These are phyloP conservation scores for Fusarium caatingaense DNA, from an alignment of 2,329 filamentous ascomycete species.

Conservation along the genomic window DNA sequence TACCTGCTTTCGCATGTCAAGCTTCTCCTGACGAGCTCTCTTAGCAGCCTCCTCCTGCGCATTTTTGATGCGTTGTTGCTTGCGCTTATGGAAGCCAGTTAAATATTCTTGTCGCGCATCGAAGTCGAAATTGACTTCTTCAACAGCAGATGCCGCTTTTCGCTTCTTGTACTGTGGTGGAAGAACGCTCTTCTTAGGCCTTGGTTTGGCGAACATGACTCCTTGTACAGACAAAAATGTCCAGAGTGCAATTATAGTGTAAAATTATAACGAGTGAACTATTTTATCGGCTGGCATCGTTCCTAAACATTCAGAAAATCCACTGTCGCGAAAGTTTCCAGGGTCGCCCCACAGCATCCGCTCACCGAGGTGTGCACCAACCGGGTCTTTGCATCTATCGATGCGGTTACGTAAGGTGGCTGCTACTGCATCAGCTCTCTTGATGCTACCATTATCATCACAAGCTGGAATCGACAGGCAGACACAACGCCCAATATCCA, in stretches of 20 bases:
- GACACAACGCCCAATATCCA: conserved; percentile 40
- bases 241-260: background rate
- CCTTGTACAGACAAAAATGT: background rate
- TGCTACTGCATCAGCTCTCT: conserved; percentile 43
- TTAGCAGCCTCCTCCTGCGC: conserved; percentile 85
- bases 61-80: conserved; percentile 83
- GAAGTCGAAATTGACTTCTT: conserved; percentile 88
- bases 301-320: conserved; percentile 32
- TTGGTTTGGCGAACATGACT: conserved; percentile 66
- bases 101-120: conserved; percentile 86
- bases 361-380: conserved; percentile 47
- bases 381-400: conserved; percentile 36
- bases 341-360: conserved; percentile 6
- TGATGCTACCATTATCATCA: conserved; percentile 33
- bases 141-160: conserved; percentile 69
- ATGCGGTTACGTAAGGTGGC: conserved; percentile 45
- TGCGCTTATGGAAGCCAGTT: conserved; percentile 97
- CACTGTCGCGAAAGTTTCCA: conserved; percentile 42
- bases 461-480: conserved; percentile 45
- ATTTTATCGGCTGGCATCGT: conserved; percentile 12
- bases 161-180: conserved; percentile 74
- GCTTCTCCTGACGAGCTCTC: conserved; percentile 80
- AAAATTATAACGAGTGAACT: conserved; percentile 6
- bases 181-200: conserved; percentile 67
- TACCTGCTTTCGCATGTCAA: conserved; percentile 81